These are phyloP conservation scores for Xerocomus nothofagi DNA, from an alignment of 1,284 basidiomycete genomes.

Conservation along the genomic window DNA sequence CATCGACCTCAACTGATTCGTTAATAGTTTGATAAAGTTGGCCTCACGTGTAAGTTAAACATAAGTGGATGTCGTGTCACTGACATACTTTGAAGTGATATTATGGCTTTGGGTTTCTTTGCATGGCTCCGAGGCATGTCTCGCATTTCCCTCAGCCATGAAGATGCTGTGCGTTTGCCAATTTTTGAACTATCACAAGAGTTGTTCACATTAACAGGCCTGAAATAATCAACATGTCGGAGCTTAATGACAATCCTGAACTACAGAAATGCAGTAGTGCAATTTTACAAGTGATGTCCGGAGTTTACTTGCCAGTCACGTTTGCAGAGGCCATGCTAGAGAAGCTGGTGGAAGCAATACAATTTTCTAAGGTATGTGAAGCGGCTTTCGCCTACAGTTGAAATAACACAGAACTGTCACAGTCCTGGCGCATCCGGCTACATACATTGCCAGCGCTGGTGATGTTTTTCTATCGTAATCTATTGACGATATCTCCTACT, in stretches of 20 bases:
- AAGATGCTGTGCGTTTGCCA: constrained; percentile 64
- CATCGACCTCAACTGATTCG: constrained; percentile 18
- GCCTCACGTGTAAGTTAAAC: constrained; percentile 61
- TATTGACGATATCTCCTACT: constrained; percentile 70
- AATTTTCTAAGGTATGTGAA: constrained; percentile 59
- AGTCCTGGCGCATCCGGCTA: constrained; percentile 81
- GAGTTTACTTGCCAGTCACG: constrained; percentile 61
- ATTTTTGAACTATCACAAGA: constrained; percentile 3
- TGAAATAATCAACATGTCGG: constrained; percentile 78
- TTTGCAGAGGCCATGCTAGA: constrained; percentile 61
- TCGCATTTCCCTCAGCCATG: constrained; percentile 74
- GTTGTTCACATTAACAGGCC: constrained; percentile 47
- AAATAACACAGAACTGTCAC: constrained; percentile 11
- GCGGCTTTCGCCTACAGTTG: background rate
- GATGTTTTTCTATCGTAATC: constrained; percentile 86
- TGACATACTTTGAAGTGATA: constrained; percentile 51
- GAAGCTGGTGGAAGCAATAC: constrained; percentile 64
- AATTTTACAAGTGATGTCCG: constrained; percentile 74
- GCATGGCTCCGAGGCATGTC: constrained; percentile 64
- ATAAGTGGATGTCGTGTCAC: constrained; percentile 3
- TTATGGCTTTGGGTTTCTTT: constrained; percentile 79
- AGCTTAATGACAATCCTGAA: constrained; percentile 76
- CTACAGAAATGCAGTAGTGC: constrained; percentile 71
- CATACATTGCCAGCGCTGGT: constrained; percentile 73
- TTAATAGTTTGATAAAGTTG: constrained; percentile 80